Evolutionary conservation across 495 filamentous ascomycete genomes (phyloP).

Genomic region (Aspergillus steynii): DNA sequence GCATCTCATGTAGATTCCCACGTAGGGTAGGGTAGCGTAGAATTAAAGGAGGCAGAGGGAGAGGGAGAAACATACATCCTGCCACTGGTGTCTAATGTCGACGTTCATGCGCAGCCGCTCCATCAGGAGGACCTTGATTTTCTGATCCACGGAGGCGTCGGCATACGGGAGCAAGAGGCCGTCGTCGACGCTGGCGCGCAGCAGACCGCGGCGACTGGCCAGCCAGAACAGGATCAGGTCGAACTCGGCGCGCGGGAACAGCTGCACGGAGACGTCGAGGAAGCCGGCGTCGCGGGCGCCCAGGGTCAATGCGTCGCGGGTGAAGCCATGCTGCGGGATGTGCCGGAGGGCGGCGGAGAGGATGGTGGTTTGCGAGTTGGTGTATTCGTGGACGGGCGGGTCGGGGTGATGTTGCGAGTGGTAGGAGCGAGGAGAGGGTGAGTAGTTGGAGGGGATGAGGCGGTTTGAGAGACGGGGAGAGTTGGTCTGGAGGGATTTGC

Average conservation of each 20-base stretch:
- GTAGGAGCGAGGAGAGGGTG: slow-evolving; percentile 47
- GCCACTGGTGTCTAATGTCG: slow-evolving; percentile 71
- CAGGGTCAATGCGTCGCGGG: slow-evolving; percentile 63
- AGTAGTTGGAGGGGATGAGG: not conserved
- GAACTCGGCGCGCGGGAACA: slow-evolving; percentile 78
- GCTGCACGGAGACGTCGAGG: slow-evolving; percentile 78
- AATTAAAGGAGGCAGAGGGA: not conserved
- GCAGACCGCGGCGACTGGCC: slow-evolving; percentile 60
- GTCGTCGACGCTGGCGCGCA: slow-evolving; percentile 53
- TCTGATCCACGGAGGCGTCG: slow-evolving; percentile 48
- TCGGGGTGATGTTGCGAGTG: slow-evolving; percentile 69
- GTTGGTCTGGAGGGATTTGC: not conserved
- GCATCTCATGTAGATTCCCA: not conserved
- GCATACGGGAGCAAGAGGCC: slow-evolving; percentile 24
- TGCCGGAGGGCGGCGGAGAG: slow-evolving; percentile 77
- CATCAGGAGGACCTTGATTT: slow-evolving; percentile 65
- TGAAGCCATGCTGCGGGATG: slow-evolving; percentile 83
- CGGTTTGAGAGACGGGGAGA: slow-evolving; percentile 3
- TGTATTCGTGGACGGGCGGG: slow-evolving; percentile 60
- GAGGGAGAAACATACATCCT: slow-evolving; percentile 62
- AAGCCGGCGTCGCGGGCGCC: slow-evolving; percentile 83
- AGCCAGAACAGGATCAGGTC: slow-evolving; percentile 83
- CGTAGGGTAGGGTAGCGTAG: too few relatives aligned
- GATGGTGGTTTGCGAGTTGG: slow-evolving; percentile 68
- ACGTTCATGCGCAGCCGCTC: slow-evolving; percentile 72